Base-by-base conservation (phyloP, 2,329 filamentous ascomycete species). In the Aureobasidium sp. region DNA sequence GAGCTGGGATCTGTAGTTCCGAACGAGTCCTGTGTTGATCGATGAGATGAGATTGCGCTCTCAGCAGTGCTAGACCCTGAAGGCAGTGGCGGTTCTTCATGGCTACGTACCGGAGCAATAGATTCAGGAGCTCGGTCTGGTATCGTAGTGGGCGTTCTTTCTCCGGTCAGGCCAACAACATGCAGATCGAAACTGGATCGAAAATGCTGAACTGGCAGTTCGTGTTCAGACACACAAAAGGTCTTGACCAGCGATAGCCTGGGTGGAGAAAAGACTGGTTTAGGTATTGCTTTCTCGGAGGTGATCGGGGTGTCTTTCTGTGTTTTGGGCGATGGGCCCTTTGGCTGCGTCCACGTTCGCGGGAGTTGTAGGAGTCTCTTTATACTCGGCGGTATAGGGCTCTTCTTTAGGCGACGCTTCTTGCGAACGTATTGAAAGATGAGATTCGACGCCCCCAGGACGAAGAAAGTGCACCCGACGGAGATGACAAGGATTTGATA, bases 401-500 rank as follows among this genome's bases (percentile, higher is more conserved):
- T 54, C 27, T 54, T 27, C 30, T 59, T 49, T 3, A 61, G 21
- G 4, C 55, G 63, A 8, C 36, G 48, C 44, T 53, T 62, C 45
- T 50, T 59, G 11, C 41, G 58, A 2, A 57, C 44, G 37, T 57
- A 36, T 21, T 62, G 61, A 3, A 63, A 13, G 25, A 51, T 27
- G 16, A 63, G 48, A 6, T 32, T 50, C 7, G 34, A 13, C 25
- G 39, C 8, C 30, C 64, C 64, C 25, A 50, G 21, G 8, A 61
- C 5, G 21, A 65, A 29, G 37, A 50, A 55, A 14, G 34, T 41
- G 25, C 36, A 32, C 29, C 64, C 64, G 10, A 63, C 14, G 25
- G 36, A 47, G 4, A 65, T 45, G 13, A 65, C 41, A 37, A 65
- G 49, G 51, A 61, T 59, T 50, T 65, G 64, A 50, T 65, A 63